Evolutionary conservation across 2,329 filamentous ascomycete genomes (phyloP), one percentile per base, ranked within the genome.

Genomic region (Alternaria atra): DNA sequence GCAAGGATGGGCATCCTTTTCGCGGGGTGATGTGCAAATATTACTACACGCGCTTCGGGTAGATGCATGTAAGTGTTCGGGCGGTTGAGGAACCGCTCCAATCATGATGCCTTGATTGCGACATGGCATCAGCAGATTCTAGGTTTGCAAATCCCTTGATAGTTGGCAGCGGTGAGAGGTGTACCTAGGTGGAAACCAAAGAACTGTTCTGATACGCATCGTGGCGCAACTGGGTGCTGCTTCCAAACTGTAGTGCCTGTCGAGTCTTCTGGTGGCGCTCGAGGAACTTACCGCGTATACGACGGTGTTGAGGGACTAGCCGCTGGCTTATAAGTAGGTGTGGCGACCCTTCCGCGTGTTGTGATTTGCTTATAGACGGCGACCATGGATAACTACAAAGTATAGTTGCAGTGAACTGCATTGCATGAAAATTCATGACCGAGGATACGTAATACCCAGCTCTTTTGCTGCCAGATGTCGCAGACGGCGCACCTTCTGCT

Each of bases 261-360:
- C 34, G 29, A 30, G 53, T 46, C 48, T n/a, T 40, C 20, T 23
- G 17, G 39, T 52, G 17, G 52, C 42, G 52, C 52, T 12, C n/a
- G 52, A 43, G 43, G 27, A 42, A 50, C 32, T 46, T 54, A 20
- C 48, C 20, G 37, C 23, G 32, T 35, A 29, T 27, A 43, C 52
- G 34, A 46, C 13, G 17, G 20, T 52, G 52, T 52, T 40, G 48
- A 30, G n/a, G 6, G 39, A 30, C 39, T 43, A 42, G 30, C 23
- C 25, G 23, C 15, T 25, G 9, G 53, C 46, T 50, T 17, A 35
- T 20, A 12, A 32, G 46, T 58, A 68, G 35, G 63, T 68, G 43
- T 63, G 67, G 67, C 63, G 63, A 68, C 42, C 15, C 34, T 52
- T 69, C 67, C 67, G 59, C 43, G 42, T 25, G 23, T 10, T 12